These are phyloP conservation scores for Biscogniauxia mediterranea DNA, from an alignment of 2,329 filamentous ascomycete genomes.

Conservation along the genomic window DNA sequence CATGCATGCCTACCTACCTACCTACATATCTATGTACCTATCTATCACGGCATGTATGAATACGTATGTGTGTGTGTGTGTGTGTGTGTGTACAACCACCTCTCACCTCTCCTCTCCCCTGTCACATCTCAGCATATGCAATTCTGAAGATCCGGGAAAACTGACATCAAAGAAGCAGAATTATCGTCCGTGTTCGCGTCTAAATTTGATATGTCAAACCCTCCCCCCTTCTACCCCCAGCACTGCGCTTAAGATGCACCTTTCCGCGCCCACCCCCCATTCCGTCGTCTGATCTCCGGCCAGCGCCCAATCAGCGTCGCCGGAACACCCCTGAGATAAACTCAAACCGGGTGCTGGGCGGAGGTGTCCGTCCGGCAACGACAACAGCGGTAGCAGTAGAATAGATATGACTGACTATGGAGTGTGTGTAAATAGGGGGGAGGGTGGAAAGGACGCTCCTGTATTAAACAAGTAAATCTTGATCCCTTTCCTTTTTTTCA, in stretches of 20 bases:
- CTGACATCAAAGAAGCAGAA: neutral
- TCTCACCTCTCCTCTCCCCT: neutral
- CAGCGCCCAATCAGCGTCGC: neutral
- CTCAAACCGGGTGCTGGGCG: neutral
- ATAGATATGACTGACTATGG: neutral
- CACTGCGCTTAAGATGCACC: neutral
- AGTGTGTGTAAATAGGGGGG: neutral
- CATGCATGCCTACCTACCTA: neutral
- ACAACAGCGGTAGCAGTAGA: neutral
- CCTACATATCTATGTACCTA: neutral
- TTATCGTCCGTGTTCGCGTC: neutral
- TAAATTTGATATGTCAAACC: neutral
- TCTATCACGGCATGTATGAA: neutral
- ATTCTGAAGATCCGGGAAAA: neutral
- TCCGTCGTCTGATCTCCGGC: neutral
- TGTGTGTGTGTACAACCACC: no score
- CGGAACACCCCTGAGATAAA: neutral
- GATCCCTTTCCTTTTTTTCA: neutral
- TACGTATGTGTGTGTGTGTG: no score
- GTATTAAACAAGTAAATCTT: neutral
- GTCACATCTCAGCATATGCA: neutral
- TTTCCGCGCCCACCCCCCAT: neutral
- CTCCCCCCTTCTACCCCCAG: neutral
- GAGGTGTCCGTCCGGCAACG: neutral
- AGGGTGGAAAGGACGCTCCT: neutral